Conservation (phyloP, 78 protist species). For the Dictyostelium purpureum region DNA sequence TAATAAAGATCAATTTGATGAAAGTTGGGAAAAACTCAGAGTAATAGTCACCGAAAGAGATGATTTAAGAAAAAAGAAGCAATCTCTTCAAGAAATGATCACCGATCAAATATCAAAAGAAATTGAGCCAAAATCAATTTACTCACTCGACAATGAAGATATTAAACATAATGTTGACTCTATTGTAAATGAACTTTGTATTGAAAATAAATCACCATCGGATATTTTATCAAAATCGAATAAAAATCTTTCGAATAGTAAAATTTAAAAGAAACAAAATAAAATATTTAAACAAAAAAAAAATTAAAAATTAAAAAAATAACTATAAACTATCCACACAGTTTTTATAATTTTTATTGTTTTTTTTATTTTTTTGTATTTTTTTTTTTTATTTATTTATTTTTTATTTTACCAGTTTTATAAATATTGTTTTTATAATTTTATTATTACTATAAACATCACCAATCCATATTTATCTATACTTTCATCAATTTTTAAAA, state of each 20-base stretch:
- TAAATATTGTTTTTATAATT: too few relatives aligned
- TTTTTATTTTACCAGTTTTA: too few relatives aligned
- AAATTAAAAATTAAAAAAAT: too few relatives aligned
- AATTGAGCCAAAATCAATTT: neutral
- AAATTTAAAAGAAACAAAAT: too few relatives aligned
- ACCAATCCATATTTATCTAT: too few relatives aligned
- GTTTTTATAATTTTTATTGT: too few relatives aligned
- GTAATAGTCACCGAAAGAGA: constrained; percentile 24
- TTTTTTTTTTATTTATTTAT: too few relatives aligned
- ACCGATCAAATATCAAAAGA: neutral
- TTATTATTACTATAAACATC: too few relatives aligned
- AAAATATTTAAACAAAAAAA: too few relatives aligned
- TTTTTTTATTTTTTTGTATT: too few relatives aligned
- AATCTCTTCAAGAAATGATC: neutral
- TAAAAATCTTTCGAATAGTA: neutral
- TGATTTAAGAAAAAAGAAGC: neutral
- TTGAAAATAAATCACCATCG: neutral
- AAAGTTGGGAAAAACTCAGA: neutral
- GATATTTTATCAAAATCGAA: neutral
- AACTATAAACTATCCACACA: too few relatives aligned
- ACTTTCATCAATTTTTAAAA: too few relatives aligned
- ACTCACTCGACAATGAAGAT: neutral
- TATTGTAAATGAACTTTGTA: neutral
- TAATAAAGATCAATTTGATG: neutral
- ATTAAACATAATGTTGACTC: neutral